These are phyloP conservation scores for Thelonectria discophora DNA, from an alignment of 2,329 filamentous ascomycete genomes.

Conservation along the genomic window DNA sequence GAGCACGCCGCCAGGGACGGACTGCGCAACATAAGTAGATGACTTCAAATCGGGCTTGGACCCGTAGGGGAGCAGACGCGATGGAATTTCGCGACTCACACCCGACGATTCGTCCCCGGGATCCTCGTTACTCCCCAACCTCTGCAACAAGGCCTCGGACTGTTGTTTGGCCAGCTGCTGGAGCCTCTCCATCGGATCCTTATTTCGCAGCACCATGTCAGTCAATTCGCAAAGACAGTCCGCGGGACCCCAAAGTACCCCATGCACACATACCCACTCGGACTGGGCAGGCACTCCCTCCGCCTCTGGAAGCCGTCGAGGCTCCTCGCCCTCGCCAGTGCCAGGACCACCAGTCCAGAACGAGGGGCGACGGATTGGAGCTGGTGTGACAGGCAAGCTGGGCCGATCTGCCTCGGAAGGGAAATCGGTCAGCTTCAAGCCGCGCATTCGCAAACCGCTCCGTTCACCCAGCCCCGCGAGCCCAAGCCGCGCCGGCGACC, in stretches of 20 bases:
- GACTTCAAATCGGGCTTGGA: conserved; percentile 53
- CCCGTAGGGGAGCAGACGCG: conserved; percentile 61
- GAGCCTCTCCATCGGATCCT: conserved; percentile 77
- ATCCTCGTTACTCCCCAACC: conserved; percentile 53
- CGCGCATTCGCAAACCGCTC: conserved; percentile 31
- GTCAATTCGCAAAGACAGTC: conserved; percentile 65
- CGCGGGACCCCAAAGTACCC: conserved; percentile 56
- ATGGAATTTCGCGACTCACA: conserved; percentile 56
- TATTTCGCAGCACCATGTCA: conserved; percentile 60
- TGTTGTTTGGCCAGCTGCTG: conserved; percentile 75
- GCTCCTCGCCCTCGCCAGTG: conserved; percentile 59
- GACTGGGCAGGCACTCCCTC: conserved; percentile 86
- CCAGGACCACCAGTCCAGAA: conserved; percentile 68
- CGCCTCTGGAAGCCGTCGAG: conserved; percentile 73
- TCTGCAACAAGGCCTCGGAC: conserved; percentile 67
- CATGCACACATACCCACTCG: conserved; percentile 90
- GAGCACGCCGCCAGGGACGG: conserved; percentile 42
- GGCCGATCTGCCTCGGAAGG: conserved; percentile 83
- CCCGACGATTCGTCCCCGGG: conserved; percentile 38
- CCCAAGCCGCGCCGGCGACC: conserved; percentile 27
- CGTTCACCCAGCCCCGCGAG: conserved; percentile 25
- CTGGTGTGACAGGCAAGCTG: conserved; percentile 89
- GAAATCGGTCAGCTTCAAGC: conserved; percentile 84
- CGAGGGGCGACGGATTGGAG: conserved; percentile 74
- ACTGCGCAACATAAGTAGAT: conserved; percentile 42